These are phyloP conservation scores for Bruguiera parviflora DNA, from an alignment of 345 rosid species.

Conservation along the genomic window DNA sequence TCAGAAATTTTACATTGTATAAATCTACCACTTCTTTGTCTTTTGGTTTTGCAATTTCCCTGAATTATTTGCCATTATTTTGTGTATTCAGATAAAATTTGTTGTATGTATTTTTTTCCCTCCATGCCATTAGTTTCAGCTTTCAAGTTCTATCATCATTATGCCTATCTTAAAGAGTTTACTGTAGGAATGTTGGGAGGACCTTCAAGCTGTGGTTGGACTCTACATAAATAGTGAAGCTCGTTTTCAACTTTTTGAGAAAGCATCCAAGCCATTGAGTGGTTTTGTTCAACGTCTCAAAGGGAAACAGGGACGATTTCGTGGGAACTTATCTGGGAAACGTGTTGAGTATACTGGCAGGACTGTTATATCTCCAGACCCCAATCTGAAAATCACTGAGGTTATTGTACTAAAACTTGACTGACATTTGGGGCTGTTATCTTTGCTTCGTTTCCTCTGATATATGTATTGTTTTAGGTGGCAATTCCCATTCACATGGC, in stretches of 20 bases:
- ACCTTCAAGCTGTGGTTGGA: slow-evolving; percentile 79
- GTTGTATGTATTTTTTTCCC: neutral
- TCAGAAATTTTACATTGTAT: neutral
- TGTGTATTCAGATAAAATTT: neutral
- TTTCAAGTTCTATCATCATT: neutral
- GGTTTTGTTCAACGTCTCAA: slow-evolving; percentile 93
- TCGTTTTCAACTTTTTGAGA: slow-evolving; percentile 41
- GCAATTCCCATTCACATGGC: slow-evolving; percentile 94
- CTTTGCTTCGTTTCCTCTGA: slow-evolving; percentile 11
- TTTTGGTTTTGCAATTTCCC: neutral
- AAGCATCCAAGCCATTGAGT: slow-evolving; percentile 48
- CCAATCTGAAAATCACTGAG: slow-evolving; percentile 93
- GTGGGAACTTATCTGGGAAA: slow-evolving; percentile 90
- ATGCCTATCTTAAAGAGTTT: slow-evolving; percentile 18
- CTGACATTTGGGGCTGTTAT: slow-evolving; percentile 1
- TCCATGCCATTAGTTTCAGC: too few species aligned
- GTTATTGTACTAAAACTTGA: slow-evolving; percentile 29
- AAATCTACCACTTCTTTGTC: neutral
- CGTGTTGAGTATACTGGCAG: slow-evolving; percentile 96
- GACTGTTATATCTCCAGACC: slow-evolving; percentile 99
- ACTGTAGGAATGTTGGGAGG: slow-evolving; percentile 65
- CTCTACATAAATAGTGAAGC: slow-evolving; percentile 83
- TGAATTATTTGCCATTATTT: neutral
- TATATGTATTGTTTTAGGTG: slow-evolving; percentile 45
- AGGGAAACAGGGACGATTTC: slow-evolving; percentile 93